These are phyloP conservation scores for Dactylellina cionopaga DNA, from an alignment of 2,329 filamentous ascomycete genomes.

Conservation along the genomic window DNA sequence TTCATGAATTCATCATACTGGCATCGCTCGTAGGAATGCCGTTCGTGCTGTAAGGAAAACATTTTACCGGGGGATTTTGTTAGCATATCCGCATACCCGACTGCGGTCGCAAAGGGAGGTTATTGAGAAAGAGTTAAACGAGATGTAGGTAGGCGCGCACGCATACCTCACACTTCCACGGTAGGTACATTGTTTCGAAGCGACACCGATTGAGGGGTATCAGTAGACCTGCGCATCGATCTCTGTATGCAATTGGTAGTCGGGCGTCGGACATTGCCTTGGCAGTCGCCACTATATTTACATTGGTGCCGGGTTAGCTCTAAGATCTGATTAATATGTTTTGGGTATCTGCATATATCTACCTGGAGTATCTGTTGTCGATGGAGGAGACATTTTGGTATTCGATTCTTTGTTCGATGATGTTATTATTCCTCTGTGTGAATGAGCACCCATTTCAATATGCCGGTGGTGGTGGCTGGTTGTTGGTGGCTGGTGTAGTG, in stretches of 20 bases:
- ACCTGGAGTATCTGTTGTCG: constrained; percentile 25
- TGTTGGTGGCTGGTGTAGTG: not conserved
- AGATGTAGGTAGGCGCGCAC: constrained; percentile 58
- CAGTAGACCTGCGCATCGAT: constrained; percentile 92
- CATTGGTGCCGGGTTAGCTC: constrained; percentile 1
- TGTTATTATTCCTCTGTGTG: no score
- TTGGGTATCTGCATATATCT: not conserved
- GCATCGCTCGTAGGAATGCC: constrained; percentile 99
- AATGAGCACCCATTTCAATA: no score
- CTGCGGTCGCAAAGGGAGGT: not conserved
- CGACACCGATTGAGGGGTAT: constrained; percentile 97
- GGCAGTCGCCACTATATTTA: constrained; percentile 11
- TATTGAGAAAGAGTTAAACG: not conserved
- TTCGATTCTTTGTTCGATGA: not conserved
- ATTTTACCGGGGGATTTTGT: constrained; percentile 27
- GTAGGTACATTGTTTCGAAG: constrained; percentile 88
- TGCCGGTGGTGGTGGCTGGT: not conserved
- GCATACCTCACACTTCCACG: constrained; percentile 98
- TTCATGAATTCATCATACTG: constrained; percentile 99
- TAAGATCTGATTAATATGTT: not conserved
- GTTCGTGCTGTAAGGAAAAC: constrained; percentile 75
- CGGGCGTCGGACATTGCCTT: constrained; percentile 47
- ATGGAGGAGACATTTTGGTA: constrained; percentile 28
- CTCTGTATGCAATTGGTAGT: constrained; percentile 80
- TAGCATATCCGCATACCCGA: no score